These are phyloP conservation scores for Colletotrichum acutatum DNA, from an alignment of 2,329 filamentous ascomycete species.

Conservation along the genomic window DNA sequence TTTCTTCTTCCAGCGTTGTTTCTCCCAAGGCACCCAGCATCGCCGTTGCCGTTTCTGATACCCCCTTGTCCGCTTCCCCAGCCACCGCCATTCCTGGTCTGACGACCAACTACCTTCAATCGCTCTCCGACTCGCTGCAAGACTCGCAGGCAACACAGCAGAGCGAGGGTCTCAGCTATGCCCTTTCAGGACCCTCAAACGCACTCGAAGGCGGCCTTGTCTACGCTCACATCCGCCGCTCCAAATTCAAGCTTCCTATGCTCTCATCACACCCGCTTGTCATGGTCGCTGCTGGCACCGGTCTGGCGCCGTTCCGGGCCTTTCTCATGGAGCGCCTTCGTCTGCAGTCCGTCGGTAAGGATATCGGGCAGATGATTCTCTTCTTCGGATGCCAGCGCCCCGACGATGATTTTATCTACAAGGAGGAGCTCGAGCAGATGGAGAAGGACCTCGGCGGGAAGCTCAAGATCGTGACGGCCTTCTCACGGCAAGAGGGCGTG, in stretches of 20 bases:
- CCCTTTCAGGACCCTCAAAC: conserved; percentile 13
- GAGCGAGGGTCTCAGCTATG: conserved; percentile 4
- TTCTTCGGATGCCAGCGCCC: conserved; percentile 53
- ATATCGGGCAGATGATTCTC: conserved; percentile 49
- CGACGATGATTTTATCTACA: conserved; percentile 46
- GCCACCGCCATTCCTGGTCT: conserved; percentile 40
- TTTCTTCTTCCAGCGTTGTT: conserved; percentile 63
- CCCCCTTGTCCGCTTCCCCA: conserved; percentile 40
- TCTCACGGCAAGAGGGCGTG: conserved; percentile 39
- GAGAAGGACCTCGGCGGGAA: conserved; percentile 37
- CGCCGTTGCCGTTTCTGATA: conserved; percentile 23
- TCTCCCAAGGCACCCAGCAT: conserved; percentile 26
- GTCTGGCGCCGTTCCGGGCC: conserved; percentile 55
- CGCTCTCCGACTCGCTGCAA: conserved; percentile 16
- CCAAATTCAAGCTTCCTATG: conserved; percentile 55
- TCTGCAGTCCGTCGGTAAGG: conserved; percentile 49
- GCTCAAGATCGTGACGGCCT: conserved; percentile 45
- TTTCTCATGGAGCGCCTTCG: conserved; percentile 51
- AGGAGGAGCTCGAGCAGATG: conserved; percentile 40
- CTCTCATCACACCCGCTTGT: conserved; percentile 55
- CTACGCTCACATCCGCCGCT: conserved; percentile 46
- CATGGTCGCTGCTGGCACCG: conserved; percentile 62
- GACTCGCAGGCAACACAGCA: neutral
- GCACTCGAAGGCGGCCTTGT: conserved; percentile 41
- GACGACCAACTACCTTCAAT: conserved; percentile 43